phyloP scores from a whole-genome alignment of 2,329 filamentous ascomycete genomes.

The Sordariomycetes sp. region DNA sequence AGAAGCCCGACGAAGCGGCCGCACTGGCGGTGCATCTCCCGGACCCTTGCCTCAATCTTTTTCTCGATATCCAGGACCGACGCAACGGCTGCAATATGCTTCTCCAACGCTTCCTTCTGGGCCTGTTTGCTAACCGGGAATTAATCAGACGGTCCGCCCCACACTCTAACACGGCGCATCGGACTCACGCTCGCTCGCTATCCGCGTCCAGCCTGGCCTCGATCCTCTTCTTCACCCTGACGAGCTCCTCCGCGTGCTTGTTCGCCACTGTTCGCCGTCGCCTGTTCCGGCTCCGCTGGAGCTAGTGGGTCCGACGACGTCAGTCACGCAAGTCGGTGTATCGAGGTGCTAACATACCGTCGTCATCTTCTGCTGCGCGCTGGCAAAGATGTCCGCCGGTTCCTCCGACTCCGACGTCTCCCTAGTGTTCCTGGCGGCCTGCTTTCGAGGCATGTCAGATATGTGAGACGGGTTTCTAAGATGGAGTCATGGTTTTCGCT shows the following conservation, averaged over 20 bases:
- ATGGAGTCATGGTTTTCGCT: not conserved
- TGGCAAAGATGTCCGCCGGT: slow-evolving; percentile 1
- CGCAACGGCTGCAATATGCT: not conserved
- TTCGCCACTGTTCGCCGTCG: not conserved
- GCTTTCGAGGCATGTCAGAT: not conserved
- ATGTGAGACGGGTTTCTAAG: not conserved
- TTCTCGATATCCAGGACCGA: not conserved
- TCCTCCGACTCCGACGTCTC: slow-evolving; percentile 2
- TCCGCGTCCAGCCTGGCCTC: not conserved
- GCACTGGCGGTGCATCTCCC: slow-evolving; percentile 2
- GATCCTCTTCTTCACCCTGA: slow-evolving; percentile 2
- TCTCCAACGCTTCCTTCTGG: not conserved
- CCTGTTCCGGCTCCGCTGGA: not conserved
- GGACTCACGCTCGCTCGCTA: not conserved
- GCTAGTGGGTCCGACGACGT: not conserved
- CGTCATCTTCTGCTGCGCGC: slow-evolving; percentile 4
- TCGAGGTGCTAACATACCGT: not conserved
- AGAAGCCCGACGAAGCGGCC: not conserved
- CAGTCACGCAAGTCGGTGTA: not conserved
- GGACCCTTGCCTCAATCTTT: not conserved
- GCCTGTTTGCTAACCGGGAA: not conserved
- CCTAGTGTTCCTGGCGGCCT: not conserved
- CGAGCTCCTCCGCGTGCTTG: not conserved
- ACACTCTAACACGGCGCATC: not conserved
- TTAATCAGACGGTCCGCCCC: not conserved